Percentiles rank a stretch among this genome's conserved stretches.
Conservation (phyloP, 345 rosid genomes). For the Gossypium rotundifolium region DNA sequence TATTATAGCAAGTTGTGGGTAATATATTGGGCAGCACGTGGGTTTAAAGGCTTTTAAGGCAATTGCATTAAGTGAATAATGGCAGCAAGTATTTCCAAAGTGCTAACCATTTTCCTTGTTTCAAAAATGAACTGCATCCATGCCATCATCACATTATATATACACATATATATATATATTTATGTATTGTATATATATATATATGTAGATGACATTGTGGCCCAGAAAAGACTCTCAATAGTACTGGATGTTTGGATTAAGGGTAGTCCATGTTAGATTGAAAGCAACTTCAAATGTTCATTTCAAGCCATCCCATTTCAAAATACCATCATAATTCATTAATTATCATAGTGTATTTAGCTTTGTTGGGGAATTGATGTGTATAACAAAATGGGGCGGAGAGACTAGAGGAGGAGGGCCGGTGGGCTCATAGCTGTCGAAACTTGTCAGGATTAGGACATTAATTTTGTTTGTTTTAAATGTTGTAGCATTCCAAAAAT, state of each 20-base stretch:
- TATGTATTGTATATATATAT: no score
- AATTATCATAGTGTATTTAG: background rate
- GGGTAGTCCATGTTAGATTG: background rate
- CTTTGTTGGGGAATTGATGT: background rate
- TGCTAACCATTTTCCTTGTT: background rate
- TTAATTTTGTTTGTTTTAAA: background rate
- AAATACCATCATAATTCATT: background rate
- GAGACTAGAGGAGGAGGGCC: background rate
- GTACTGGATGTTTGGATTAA: background rate
- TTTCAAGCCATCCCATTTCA: background rate
- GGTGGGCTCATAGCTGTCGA: background rate
- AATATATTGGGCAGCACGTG: background rate
- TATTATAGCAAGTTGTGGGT: background rate
- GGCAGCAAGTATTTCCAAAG: background rate
- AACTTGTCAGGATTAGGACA: slow-evolving; percentile 6
- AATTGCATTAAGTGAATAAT: background rate
- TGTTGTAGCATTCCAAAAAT: background rate
- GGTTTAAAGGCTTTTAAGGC: background rate
- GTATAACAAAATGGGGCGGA: background rate
- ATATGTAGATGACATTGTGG: background rate
- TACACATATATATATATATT: no score
- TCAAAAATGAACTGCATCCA: background rate
- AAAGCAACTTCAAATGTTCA: background rate
- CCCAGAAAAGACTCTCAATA: background rate
- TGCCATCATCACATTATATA: no score